These are phyloP conservation scores for Ustilago loliicola DNA, from an alignment of 1,284 basidiomycete species.

Conservation along the genomic window DNA sequence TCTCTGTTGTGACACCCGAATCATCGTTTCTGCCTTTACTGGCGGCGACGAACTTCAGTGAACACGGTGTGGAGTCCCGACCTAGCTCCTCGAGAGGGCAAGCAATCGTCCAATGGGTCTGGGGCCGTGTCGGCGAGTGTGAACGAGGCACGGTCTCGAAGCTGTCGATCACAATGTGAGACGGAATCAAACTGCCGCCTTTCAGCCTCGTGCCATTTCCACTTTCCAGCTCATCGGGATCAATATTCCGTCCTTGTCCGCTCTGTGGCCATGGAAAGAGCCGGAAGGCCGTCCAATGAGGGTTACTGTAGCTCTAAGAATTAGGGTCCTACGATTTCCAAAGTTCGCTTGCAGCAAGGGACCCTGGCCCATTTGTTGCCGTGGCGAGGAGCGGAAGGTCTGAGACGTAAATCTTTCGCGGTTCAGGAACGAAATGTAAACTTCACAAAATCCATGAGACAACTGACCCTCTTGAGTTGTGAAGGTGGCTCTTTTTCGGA, in stretches of 20 bases:
- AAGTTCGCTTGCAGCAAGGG: not conserved
- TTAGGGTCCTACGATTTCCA: not conserved
- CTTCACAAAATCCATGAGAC: not conserved
- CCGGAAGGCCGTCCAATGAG: not conserved
- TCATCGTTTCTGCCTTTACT: not conserved
- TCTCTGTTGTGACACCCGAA: not conserved
- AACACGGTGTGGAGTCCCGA: too few species aligned
- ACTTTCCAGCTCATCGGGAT: not conserved
- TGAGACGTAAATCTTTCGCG: not conserved
- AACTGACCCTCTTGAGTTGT: not conserved
- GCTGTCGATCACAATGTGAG: not conserved
- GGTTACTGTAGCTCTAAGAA: not conserved
- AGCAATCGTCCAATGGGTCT: not conserved
- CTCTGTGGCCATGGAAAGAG: not conserved
- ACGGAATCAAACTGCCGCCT: not conserved
- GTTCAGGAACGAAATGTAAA: not conserved
- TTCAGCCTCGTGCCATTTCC: not conserved
- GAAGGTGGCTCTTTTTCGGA: not conserved
- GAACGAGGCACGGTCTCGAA: not conserved
- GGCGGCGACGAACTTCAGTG: not conserved
- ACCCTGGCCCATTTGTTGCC: not conserved
- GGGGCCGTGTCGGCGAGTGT: not conserved
- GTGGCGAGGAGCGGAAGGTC: not conserved
- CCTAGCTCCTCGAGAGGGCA: not conserved
- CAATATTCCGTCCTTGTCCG: too few species aligned